Conservation (phyloP, 2,329 filamentous ascomycete genomes). For the Curvularia sp. region DNA sequence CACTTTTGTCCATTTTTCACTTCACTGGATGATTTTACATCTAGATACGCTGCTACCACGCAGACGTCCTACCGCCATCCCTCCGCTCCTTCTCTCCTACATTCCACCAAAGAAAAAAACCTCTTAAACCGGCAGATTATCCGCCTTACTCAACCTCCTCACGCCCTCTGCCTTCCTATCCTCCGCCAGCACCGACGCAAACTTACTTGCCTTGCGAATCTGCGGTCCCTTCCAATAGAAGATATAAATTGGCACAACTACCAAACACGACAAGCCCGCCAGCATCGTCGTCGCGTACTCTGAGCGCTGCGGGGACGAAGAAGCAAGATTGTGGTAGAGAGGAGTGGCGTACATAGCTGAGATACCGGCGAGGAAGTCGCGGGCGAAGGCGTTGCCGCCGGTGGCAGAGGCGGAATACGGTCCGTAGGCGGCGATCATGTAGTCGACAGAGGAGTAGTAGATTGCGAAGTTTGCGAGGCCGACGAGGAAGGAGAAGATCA, state of each 20-base stretch:
- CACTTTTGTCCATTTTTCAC: too few species aligned
- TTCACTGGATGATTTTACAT: too few species aligned
- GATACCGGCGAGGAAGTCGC: conserved; percentile 75
- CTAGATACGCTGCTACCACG: too few species aligned
- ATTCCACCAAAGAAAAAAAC: too few species aligned
- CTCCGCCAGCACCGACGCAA: conserved; percentile 52
- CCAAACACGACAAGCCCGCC: conserved; percentile 57
- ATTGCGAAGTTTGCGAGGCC: conserved; percentile 74
- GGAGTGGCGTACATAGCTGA: conserved; percentile 72
- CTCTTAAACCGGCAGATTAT: conserved; percentile 18
- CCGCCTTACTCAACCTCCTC: conserved; percentile 28
- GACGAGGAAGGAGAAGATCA: conserved; percentile 69
- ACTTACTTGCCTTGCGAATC: conserved; percentile 60
- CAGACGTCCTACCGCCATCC: too few species aligned
- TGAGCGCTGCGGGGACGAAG: conserved; percentile 46
- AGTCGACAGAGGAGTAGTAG: conserved; percentile 79
- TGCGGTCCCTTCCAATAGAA: conserved; percentile 61
- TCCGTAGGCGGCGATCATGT: conserved; percentile 77
- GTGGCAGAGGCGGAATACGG: conserved; percentile 76
- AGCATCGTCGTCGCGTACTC: conserved; percentile 63
- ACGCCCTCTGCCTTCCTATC: conserved; percentile 32
- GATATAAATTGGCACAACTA: conserved; percentile 50
- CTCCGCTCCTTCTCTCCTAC: too few species aligned
- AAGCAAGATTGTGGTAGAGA: conserved; percentile 52
- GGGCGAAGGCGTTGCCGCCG: conserved; percentile 75